phyloP scores from a whole-genome alignment of 2,329 filamentous ascomycete genomes.

The Neocatenulostroma microsporum region DNA sequence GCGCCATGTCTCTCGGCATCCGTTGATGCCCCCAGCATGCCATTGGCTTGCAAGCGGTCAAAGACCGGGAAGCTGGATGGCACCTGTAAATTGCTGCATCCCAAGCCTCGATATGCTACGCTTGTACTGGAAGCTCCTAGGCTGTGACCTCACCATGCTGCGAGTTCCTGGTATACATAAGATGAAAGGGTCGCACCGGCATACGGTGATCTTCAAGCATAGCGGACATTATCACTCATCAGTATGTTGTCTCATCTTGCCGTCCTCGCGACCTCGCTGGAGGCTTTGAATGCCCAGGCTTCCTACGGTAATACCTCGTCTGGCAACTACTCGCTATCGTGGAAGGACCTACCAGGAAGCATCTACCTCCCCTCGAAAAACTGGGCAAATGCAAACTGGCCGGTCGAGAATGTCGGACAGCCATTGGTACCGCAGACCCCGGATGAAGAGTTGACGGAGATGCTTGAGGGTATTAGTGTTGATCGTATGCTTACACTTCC shows the following conservation, averaged over 20 bases:
- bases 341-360: constrained; percentile 21
- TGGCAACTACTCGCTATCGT: constrained; percentile 5
- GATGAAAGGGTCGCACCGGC: too few species aligned
- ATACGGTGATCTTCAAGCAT: too few species aligned
- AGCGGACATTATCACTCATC: background rate
- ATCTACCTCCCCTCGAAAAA: constrained; percentile 17
- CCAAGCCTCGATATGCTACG: constrained; percentile 1
- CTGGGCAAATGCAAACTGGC: constrained; percentile 31
- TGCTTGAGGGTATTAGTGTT: constrained; percentile 35
- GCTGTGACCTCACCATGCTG: constrained; percentile 2
- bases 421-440: constrained; percentile 36
- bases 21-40: too few species aligned
- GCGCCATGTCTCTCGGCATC: too few species aligned
- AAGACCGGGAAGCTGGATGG: too few species aligned
- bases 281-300: background rate
- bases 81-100: background rate
- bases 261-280: background rate
- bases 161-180: background rate
- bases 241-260: background rate
- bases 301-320: background rate
- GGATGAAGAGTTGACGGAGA: constrained; percentile 32
- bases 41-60: too few species aligned
- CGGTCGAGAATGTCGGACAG: constrained; percentile 31
- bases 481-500: constrained; percentile 29
- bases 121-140: constrained; percentile 1